These are phyloP conservation scores for Alternaria angustiovoidea DNA, from an alignment of 2,329 filamentous ascomycete species.

Conservation along the genomic window DNA sequence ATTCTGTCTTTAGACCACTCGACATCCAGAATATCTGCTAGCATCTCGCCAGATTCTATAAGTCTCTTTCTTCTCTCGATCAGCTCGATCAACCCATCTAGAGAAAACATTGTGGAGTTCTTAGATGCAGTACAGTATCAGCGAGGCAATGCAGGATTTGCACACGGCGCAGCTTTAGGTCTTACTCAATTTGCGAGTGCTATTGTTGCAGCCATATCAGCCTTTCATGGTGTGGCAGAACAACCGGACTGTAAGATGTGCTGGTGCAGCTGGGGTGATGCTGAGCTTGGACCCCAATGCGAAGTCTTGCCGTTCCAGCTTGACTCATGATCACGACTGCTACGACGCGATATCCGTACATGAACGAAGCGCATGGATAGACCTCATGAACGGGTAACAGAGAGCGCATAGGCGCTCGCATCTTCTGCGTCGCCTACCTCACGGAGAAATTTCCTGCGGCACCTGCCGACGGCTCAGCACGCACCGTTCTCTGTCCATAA, in stretches of 20 bases:
- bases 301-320: too few species aligned
- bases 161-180: accelerated
- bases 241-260: not conserved
- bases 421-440: not conserved
- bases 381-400: not conserved
- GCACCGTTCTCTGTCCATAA: not conserved
- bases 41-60: too few species aligned
- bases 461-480: not conserved
- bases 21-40: too few species aligned
- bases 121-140: too few species aligned
- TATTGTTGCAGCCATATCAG: not conserved
- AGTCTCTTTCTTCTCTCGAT: too few species aligned
- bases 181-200: too few species aligned
- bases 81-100: too few species aligned
- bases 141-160: too few species aligned
- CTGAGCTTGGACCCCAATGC: not conserved
- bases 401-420: not conserved
- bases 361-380: not conserved
- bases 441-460: not conserved
- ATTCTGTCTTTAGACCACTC: too few species aligned
- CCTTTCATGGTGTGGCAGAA: not conserved
- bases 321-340: too few species aligned
- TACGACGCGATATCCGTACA: not conserved
- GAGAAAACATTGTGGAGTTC: too few species aligned
- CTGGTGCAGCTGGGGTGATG: not conserved